These are phyloP conservation scores for Pugionium dolabratum DNA, from an alignment of 345 rosid species.

Conservation along the genomic window DNA sequence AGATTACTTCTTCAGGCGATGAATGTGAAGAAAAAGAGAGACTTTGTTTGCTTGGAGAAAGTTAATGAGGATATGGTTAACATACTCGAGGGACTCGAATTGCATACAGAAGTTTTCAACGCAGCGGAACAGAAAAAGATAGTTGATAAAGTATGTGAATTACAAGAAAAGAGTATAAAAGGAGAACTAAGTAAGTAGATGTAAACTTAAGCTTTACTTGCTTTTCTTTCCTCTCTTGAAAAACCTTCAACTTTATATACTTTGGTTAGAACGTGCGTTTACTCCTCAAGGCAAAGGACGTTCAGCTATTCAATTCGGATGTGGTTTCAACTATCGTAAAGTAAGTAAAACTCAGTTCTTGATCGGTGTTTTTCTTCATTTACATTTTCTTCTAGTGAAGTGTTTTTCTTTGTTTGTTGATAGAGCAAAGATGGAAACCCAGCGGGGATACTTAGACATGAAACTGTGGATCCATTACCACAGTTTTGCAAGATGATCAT, in stretches of 20 bases:
- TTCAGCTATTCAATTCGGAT: conserved; percentile 61
- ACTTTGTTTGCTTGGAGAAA: conserved; percentile 46
- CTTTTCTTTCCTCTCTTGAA: too few relatives aligned
- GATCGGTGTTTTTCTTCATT: not conserved
- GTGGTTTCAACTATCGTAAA: conserved; percentile 59
- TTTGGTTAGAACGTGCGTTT: conserved; percentile 53
- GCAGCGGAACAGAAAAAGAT: conserved; percentile 62
- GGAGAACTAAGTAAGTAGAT: conserved; percentile 40
- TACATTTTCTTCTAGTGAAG: not conserved
- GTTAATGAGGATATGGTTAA: conserved; percentile 44
- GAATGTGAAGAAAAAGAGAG: conserved; percentile 47
- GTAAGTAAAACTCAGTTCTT: conserved; percentile 29
- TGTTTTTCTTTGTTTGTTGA: conserved; percentile 7
- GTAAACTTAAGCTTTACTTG: too few relatives aligned
- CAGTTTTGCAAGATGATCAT: conserved; percentile 56
- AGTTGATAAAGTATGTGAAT: conserved; percentile 50
- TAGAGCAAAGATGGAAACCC: conserved; percentile 65
- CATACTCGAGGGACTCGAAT: conserved; percentile 55
- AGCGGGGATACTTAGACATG: conserved; percentile 55
- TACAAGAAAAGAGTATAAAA: conserved; percentile 54
- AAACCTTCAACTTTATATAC: too few relatives aligned
- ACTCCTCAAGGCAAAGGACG: conserved; percentile 74
- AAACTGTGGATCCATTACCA: conserved; percentile 64
- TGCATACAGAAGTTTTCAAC: conserved; percentile 48
- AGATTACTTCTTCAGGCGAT: conserved; percentile 46